A percentile compares a stretch with the other conserved stretches of the same genome.
These are phyloP conservation scores for Ophiostoma sp. DNA, from an alignment of 2,329 filamentous ascomycete genomes.

Conservation along the genomic window DNA sequence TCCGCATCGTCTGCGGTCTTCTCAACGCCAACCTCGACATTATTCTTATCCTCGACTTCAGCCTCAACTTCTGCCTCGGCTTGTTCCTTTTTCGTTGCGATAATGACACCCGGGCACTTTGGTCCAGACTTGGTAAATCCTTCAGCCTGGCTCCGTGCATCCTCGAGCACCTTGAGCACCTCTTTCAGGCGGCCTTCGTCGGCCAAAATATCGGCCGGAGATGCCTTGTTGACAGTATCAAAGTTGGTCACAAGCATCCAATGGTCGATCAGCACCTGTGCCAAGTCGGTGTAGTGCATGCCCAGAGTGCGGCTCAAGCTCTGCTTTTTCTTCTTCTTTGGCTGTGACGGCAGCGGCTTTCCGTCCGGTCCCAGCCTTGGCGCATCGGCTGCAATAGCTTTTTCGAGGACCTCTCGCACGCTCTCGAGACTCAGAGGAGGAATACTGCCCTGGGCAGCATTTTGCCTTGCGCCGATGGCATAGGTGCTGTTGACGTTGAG, in stretches of 20 bases:
- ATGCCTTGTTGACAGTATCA: slow-evolving; percentile 42
- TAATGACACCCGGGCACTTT: slow-evolving; percentile 74
- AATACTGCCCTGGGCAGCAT: slow-evolving; percentile 64
- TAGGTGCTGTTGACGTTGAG: slow-evolving; percentile 26
- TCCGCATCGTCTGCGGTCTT: neutral
- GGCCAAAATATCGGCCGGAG: slow-evolving; percentile 64
- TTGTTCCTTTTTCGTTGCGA: slow-evolving; percentile 58
- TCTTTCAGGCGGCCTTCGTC: slow-evolving; percentile 59
- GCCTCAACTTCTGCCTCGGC: neutral
- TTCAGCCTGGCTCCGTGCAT: slow-evolving; percentile 64
- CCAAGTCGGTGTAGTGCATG: slow-evolving; percentile 78
- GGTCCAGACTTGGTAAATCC: slow-evolving; percentile 58
- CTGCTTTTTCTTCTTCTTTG: slow-evolving; percentile 60
- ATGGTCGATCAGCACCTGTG: slow-evolving; percentile 83
- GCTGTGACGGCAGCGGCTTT: neutral
- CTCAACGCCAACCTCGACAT: neutral
- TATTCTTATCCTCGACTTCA: neutral
- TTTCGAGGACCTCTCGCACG: slow-evolving; percentile 62
- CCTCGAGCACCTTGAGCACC: slow-evolving; percentile 61
- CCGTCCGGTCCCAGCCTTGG: slow-evolving; percentile 27
- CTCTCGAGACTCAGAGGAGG: slow-evolving; percentile 70
- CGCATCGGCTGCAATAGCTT: slow-evolving; percentile 45
- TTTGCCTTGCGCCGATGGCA: slow-evolving; percentile 53
- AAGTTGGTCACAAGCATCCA: slow-evolving; percentile 63
- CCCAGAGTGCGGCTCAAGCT: slow-evolving; percentile 72